Evolutionary conservation across 768 basidiomycete genomes (phyloP).

Genomic region (Chlorophyllum brunneum): DNA sequence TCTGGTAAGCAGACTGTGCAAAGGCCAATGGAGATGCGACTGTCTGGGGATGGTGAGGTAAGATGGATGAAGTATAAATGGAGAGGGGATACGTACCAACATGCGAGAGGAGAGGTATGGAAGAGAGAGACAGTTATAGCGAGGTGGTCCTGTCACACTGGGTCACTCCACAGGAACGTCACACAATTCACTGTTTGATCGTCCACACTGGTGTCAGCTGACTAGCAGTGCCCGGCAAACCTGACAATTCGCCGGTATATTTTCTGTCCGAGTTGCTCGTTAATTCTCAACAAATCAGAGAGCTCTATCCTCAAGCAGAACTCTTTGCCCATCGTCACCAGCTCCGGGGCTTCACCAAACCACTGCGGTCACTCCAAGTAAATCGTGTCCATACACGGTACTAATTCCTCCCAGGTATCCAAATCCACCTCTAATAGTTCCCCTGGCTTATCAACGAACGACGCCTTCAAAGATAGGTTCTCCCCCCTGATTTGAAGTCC

Average conservation of each 20-base stretch:
- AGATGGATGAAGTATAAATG: neutral
- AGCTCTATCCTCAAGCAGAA: too few species aligned
- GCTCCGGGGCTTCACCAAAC: too few species aligned
- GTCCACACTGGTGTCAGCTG: too few species aligned
- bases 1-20: constrained; percentile 67
- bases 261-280: too few species aligned
- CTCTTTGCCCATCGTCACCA: too few species aligned
- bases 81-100: constrained; percentile 4
- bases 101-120: neutral
- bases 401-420: constrained; percentile 35
- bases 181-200: too few species aligned
- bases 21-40: constrained; percentile 32
- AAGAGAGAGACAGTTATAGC: neutral
- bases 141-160: neutral
- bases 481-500: too few species aligned
- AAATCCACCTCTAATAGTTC: constrained; percentile 30
- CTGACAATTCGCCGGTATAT: too few species aligned
- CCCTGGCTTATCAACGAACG: constrained; percentile 23
- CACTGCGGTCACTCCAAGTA: too few species aligned
- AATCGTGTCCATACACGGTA: constrained; percentile 24
- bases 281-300: too few species aligned
- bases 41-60: neutral
- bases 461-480: too few species aligned
- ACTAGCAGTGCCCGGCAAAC: too few species aligned
- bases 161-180: neutral